These are phyloP conservation scores for Ceratonia siliqua DNA, from an alignment of 306 rosid genomes.

Conservation along the genomic window DNA sequence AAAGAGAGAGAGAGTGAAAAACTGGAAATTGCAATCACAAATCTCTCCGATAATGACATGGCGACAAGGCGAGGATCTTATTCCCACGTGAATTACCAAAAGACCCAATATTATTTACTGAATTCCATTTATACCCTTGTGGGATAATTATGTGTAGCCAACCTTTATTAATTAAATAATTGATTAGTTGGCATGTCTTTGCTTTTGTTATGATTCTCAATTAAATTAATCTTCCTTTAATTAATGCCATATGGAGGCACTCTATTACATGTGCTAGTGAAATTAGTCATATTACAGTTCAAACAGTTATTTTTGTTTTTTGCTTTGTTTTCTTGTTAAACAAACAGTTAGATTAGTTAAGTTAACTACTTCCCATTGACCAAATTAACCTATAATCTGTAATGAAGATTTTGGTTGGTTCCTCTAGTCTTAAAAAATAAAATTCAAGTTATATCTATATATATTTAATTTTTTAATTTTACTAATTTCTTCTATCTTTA, in stretches of 20 bases:
- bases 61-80: slow-evolving; percentile 67
- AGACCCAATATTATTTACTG: neutral
- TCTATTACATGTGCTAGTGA: neutral
- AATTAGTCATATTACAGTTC: neutral
- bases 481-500: no score
- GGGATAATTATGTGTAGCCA: neutral
- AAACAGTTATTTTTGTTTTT: slow-evolving; percentile 38
- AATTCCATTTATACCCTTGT: slow-evolving; percentile 28
- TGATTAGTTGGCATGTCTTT: slow-evolving; percentile 18
- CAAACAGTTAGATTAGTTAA: neutral
- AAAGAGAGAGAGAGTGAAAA: slow-evolving; percentile 20
- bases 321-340: neutral
- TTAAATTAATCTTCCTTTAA: neutral
- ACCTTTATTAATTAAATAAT: slow-evolving; percentile 7
- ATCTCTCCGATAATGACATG: slow-evolving; percentile 78
- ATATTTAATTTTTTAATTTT: no score
- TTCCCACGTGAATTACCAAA: slow-evolving; percentile 44
- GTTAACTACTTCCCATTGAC: neutral
- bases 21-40: slow-evolving; percentile 71
- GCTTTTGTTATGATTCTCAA: neutral
- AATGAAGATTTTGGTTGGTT: neutral
- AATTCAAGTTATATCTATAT: no score
- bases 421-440: neutral
- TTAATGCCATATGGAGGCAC: neutral
- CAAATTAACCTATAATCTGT: neutral